A percentile compares a stretch with the other conserved stretches of the same genome.
phyloP scores from a whole-genome alignment of 2,329 filamentous ascomycete genomes.

The Phaeosphaeriaceae sp. region DNA sequence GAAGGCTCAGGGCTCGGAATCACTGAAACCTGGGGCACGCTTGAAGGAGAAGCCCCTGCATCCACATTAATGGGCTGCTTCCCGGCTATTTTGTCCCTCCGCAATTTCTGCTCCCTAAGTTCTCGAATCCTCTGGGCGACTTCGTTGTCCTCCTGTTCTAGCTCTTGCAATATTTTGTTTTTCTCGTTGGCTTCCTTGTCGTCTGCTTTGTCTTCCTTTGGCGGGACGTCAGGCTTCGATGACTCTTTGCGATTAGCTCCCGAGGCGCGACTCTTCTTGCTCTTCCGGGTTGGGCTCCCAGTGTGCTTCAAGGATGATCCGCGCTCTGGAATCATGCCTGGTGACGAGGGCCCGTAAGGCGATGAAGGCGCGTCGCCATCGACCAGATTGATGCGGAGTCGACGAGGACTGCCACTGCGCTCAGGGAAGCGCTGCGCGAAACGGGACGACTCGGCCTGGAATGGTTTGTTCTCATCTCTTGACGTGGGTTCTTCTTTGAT shows the following conservation, averaged over 20 bases:
- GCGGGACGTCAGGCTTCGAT: conserved; percentile 34
- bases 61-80: conserved; percentile 44
- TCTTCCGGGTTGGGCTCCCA: conserved; percentile 42
- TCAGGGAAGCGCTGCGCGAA: conserved; percentile 39
- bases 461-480: conserved; percentile 19
- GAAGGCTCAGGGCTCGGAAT: conserved; percentile 35
- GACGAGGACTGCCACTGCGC: conserved; percentile 40
- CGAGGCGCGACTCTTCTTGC: conserved; percentile 31
- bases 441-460: conserved; percentile 34
- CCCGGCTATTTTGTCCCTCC: conserved; percentile 55
- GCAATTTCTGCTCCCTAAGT: conserved; percentile 63
- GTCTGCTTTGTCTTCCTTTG: conserved; percentile 35
- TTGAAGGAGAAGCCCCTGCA: conserved; percentile 49
- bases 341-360: conserved; percentile 38
- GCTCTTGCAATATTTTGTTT: conserved; percentile 40
- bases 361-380: too few species aligned
- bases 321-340: conserved; percentile 42
- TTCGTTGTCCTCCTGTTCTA: conserved; percentile 58
- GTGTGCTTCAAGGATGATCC: conserved; percentile 44
- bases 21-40: conserved; percentile 44
- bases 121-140: conserved; percentile 66
- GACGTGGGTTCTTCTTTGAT: conserved; percentile 46
- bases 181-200: conserved; percentile 26
- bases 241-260: conserved; percentile 34
- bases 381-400: conserved; percentile 33